Base-by-base conservation (phyloP, 768 basidiomycete genomes). In the Postia placenta region DNA sequence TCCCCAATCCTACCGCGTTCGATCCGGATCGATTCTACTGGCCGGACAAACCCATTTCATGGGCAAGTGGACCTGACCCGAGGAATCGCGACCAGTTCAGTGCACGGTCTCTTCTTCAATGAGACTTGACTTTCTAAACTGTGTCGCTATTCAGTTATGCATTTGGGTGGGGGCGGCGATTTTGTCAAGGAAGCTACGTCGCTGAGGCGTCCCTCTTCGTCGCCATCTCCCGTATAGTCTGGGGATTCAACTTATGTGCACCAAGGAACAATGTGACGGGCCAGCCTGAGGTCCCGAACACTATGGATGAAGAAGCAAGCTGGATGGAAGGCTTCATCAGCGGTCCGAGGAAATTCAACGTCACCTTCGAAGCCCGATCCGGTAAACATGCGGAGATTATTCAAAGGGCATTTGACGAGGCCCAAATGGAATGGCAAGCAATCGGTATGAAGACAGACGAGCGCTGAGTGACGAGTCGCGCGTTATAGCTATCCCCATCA, bases 1-100 rank as follows among this genome's bases (percentile, higher is more conserved):
- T 72, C 49, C 52, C 64, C 1, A 56, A 74, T 39, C 73, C 77
- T 3, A 56, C 66, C 5, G 54, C 53, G 9, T 79, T 74, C 58
- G 53, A 58, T 1, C 77, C 75, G 5, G 67, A 69, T n/a, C 65
- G 75, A 14, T 76, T 35, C 20, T 45, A 45, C 45, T 22, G n/a
- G 14, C 36, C 23, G 33, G 46, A 25, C 3, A 28, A 47, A 14
- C 35, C 46, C 11, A 37, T 37, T 5, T 14, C 11, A 12, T 47
- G 46, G 45, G 45, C 11, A 12, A 36, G 33, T 19, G 45, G 45
- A 19, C 45, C 45, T 17, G 28, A 28, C 14, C 20, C 45, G 28
- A 17, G 15, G n/a, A 19, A 45, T 36, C 45, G 45, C 4, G 35
- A 37, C 25, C 46, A 47, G 46, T 47, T 39, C 9, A 39, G 38